phyloP scores from a whole-genome alignment of 148 eudicot species.

The Camellia sinensis region DNA sequence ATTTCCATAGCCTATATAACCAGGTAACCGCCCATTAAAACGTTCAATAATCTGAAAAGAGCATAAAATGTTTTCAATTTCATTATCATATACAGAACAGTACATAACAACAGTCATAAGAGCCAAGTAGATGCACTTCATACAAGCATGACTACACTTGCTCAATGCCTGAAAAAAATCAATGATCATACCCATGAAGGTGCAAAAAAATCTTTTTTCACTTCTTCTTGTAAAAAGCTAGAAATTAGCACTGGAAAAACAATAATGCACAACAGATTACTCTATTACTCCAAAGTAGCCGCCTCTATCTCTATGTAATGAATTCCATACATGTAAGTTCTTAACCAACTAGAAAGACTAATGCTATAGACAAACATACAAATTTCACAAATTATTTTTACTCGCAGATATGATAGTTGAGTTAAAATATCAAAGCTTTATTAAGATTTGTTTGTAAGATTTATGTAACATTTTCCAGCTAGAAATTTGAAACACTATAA shows the following conservation, averaged over 20 bases:
- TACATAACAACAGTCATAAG: too few relatives aligned
- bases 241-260: background rate
- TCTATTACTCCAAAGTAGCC: background rate
- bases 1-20: slow-evolving; percentile 68
- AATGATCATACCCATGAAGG: background rate
- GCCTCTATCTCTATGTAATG: background rate
- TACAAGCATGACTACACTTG: background rate
- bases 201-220: too few relatives aligned
- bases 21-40: slow-evolving; percentile 77
- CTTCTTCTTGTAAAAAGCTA: background rate
- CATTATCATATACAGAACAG: slow-evolving; percentile 3
- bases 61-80: background rate
- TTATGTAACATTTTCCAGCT: background rate
- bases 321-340: background rate
- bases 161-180: background rate
- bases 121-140: background rate
- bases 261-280: background rate
- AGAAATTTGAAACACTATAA: background rate
- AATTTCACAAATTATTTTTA: too few relatives aligned
- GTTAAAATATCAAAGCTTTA: too few relatives aligned
- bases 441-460: too few relatives aligned
- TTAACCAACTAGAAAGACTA: too few relatives aligned
- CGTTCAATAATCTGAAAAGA: slow-evolving; percentile 68
- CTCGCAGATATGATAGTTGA: too few relatives aligned
- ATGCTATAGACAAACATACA: too few relatives aligned